Evolutionary conservation across 345 rosid species (phyloP), one percentile per base, ranked within the genome.

Genomic region (Linum trigynum): DNA sequence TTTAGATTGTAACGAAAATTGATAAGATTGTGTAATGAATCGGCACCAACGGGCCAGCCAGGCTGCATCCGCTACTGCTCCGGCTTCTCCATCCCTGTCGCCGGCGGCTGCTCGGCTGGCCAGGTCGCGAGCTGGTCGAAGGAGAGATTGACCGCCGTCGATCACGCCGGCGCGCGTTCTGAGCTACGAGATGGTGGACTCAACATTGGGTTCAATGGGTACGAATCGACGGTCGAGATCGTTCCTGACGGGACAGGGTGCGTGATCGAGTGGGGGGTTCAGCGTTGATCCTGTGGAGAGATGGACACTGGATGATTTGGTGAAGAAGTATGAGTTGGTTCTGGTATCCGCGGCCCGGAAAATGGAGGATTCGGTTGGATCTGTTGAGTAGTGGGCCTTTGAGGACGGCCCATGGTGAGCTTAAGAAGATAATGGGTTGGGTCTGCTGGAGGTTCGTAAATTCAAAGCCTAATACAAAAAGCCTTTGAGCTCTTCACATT

Each of bases 181-280:
- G 59, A 75, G 66, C 14, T 86, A 80, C 8, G 89, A 85, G 87
- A 80, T 86, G 1, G 65, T 84, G 43, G 90, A 85, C 51, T 65
- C 69, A 88, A 81, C 65, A 75, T 85, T 9, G 88, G 91, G 63
- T 82, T 88, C 57, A 55, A 76, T 60, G 78, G 85, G 0, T 85
- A 89, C 39, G 80, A 77, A 11, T 76, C 87, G 3, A 85, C 80
- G 63, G 65, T 87, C 50, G 74, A 67, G 79, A 65, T 86, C 45
- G 58, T 59, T 37, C 77, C 79, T 7, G 73, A 14, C 1, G 59
- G 43, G 62, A 63, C 37, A 38, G 89, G 88, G 14, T 91, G 85
- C 11, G 66, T 65, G 74, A 72, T 91, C n/a, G 84, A 84, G 65
- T 83, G 97, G 94, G 64, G 64, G 69, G 16, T 81, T 84, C 63